phyloP scores from a whole-genome alignment of 306 rosid species.

The Phaseolus lunatus region DNA sequence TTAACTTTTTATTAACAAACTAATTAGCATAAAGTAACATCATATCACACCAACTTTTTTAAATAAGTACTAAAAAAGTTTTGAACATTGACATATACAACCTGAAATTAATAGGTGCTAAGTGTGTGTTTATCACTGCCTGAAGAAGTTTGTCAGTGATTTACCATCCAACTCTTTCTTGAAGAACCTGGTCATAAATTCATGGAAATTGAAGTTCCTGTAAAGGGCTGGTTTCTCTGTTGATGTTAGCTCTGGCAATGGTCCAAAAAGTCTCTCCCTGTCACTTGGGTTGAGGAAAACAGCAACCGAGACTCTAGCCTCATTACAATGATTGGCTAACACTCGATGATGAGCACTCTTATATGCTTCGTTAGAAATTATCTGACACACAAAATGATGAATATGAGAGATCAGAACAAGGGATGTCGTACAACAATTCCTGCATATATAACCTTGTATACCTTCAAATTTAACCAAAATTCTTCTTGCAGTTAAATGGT shows the following conservation, averaged over 20 bases:
- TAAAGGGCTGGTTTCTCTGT: constrained; percentile 61
- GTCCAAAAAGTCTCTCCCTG: constrained; percentile 66
- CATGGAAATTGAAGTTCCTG: constrained; percentile 51
- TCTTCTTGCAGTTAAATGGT: too few relatives aligned
- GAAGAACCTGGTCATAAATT: constrained; percentile 68
- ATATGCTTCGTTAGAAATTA: constrained; percentile 67
- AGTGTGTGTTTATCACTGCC: constrained; percentile 38
- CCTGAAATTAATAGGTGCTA: neutral
- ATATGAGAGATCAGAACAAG: neutral
- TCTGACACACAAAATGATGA: constrained; percentile 42
- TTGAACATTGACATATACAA: neutral
- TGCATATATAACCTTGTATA: neutral
- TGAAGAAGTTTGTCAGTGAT: constrained; percentile 63
- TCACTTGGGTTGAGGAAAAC: constrained; percentile 65
- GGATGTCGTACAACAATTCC: too few relatives aligned
- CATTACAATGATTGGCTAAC: constrained; percentile 56
- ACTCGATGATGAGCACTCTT: constrained; percentile 84
- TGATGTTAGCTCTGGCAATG: constrained; percentile 73
- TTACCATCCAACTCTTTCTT: constrained; percentile 69
- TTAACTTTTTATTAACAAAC: neutral
- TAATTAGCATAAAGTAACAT: neutral
- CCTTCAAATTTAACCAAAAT: neutral
- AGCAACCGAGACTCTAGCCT: constrained; percentile 64
- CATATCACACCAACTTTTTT: neutral
- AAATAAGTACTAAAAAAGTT: neutral